Evolutionary conservation across 2,329 filamentous ascomycete species (phyloP).

Genomic region (Macroventuria anomochaeta): DNA sequence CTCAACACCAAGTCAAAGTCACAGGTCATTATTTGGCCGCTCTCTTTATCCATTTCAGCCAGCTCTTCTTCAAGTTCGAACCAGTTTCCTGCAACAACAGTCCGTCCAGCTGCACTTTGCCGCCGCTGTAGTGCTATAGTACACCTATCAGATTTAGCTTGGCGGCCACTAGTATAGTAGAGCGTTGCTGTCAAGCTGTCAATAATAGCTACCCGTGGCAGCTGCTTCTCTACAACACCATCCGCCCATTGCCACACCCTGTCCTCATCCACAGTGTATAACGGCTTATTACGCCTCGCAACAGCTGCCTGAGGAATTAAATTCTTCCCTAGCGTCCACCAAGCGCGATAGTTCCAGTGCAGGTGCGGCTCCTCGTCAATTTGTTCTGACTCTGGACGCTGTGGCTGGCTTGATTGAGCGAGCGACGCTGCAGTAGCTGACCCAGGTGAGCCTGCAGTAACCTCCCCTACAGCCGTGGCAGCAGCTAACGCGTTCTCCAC

Average conservation of each 20-base stretch:
- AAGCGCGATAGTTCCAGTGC: too few species aligned
- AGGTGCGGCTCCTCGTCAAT: too few species aligned
- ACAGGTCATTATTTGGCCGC: neutral
- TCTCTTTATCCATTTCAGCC: neutral
- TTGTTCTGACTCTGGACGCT: too few species aligned
- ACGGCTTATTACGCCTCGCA: neutral
- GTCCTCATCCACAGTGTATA: neutral
- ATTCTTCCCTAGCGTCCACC: neutral
- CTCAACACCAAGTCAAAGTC: neutral
- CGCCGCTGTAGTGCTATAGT: neutral
- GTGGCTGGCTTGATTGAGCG: too few species aligned
- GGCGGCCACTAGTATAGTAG: neutral
- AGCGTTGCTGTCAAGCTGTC: conserved; percentile 6
- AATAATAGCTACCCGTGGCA: neutral
- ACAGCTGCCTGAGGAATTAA: neutral
- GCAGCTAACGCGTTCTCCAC: neutral
- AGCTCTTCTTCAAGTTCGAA: neutral
- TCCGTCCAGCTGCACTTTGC: neutral
- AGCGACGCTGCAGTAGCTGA: neutral
- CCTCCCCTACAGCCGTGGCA: neutral
- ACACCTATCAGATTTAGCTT: conserved; percentile 3
- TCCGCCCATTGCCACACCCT: conserved; percentile 5
- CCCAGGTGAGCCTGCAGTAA: neutral
- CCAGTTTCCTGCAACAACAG: neutral
- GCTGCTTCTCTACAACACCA: neutral